These are phyloP conservation scores for Westerdykella aurantiaca DNA, from an alignment of 2,329 filamentous ascomycete genomes.

Conservation along the genomic window DNA sequence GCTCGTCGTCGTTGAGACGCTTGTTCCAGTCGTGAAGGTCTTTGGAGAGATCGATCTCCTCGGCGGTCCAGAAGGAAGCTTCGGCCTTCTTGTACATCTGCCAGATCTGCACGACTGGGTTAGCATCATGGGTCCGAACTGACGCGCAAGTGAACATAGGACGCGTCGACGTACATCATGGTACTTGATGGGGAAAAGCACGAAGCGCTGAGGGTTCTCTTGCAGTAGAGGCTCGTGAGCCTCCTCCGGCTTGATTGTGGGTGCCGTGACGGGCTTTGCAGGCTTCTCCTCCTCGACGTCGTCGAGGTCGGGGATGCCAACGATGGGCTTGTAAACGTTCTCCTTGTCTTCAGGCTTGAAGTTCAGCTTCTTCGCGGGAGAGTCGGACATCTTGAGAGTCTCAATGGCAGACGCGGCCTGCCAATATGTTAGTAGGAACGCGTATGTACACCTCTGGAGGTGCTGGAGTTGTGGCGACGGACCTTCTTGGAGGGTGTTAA, in stretches of 20 bases:
- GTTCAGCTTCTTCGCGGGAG: constrained; percentile 83
- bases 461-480: constrained; percentile 35
- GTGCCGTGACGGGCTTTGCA: constrained; percentile 49
- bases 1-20: constrained; percentile 91
- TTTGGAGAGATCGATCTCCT: constrained; percentile 98
- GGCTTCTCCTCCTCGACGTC: constrained; percentile 34
- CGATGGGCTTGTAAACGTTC: constrained; percentile 60
- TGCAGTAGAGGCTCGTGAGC: constrained; percentile 83
- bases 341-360: constrained; percentile 75
- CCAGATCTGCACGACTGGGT: constrained; percentile 68
- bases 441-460: constrained; percentile 21
- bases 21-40: constrained; percentile 99
- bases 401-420: constrained; percentile 84
- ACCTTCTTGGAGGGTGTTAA: constrained; percentile 71
- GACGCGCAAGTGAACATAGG: constrained; percentile 56
- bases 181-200: constrained; percentile 98
- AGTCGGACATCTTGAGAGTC: constrained; percentile 81
- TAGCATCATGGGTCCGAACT: constrained; percentile 47
- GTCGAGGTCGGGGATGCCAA: constrained; percentile 44
- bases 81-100: constrained; percentile 99
- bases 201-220: constrained; percentile 94
- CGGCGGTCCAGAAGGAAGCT: constrained; percentile 98
- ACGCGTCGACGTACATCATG: constrained; percentile 76
- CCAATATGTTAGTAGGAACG: constrained; percentile 35
- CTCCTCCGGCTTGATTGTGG: constrained; percentile 59